Evolutionary conservation across 345 rosid genomes (phyloP), one percentile per base, ranked within the genome.

Genomic region (Camelina sativa): DNA sequence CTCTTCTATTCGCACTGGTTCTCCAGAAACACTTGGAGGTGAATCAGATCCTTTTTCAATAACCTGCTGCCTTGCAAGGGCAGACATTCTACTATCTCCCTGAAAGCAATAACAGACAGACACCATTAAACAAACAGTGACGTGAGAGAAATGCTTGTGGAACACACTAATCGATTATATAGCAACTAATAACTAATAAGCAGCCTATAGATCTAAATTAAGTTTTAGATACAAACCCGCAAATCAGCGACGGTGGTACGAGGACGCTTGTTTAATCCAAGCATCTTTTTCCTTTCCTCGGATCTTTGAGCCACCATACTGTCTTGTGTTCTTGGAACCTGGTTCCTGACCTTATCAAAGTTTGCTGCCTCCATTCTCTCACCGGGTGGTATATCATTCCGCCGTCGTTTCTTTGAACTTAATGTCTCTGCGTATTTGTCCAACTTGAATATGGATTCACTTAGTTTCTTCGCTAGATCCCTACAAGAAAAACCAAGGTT

Each of bases 211-310:
- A 64, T 60, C 69, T 32, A 65, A 62, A 83, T 25, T 40, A 53
- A 73, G 40, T 71, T 41, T 41, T 64, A 81, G 70, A 74, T 59
- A 89, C 93, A 82, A 82, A 91, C 97, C 99, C 85, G 89, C 81
- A 85, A 75, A 82, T 90, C 97, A 40, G 83, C 84, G 53, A 83
- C 77, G 62, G 91, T 59, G 0, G 91, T 80, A 46, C 94, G 92
- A 76, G 80, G 83, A 74, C 97, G 97, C 81, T 90, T 95, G 74
- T 86, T 86, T 79, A 85, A 80, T 67, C 91, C 97, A 85, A 72
- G 78, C 81, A 68, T 84, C 83, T 90, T 95, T 38, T 88, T 76
- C 73, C 86, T 92, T 68, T 95, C 90, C 76, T 92, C 97, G 53
- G 77, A 71, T 78, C 89, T 90, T 73, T 85, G 96, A 72, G 71